These are phyloP conservation scores for Chaetomium globosum DNA, from an alignment of 2,329 filamentous ascomycete species.

Conservation along the genomic window DNA sequence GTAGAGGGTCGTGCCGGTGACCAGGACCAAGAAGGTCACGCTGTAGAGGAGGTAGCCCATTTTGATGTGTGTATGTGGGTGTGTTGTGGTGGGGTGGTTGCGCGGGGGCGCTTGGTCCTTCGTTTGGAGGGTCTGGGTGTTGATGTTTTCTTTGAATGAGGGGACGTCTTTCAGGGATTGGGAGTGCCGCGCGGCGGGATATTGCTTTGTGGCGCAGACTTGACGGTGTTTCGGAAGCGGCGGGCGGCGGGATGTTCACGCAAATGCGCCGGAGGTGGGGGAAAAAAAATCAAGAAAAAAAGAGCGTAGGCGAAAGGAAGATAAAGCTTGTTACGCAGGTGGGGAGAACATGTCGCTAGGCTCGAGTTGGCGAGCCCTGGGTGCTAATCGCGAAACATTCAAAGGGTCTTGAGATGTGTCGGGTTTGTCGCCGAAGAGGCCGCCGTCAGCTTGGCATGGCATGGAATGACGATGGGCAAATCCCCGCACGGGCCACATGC, in stretches of 20 bases:
- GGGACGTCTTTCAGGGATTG: not conserved
- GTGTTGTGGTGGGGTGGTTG: conserved; percentile 3
- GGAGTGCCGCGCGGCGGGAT: not conserved
- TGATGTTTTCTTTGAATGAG: not conserved
- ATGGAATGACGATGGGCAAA: conserved; percentile 22
- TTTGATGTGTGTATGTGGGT: not conserved
- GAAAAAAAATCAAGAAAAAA: not conserved
- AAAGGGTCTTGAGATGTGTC: conserved; percentile 12
- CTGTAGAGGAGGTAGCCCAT: conserved; percentile 81
- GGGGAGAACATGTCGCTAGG: conserved; percentile 16
- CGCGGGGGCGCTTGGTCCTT: not conserved
- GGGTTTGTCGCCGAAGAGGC: conserved; percentile 15
- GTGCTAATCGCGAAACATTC: conserved; percentile 19
- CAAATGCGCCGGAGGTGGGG: conserved; percentile 12
- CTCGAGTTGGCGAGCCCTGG: conserved; percentile 17
- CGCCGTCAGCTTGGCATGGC: conserved; percentile 13
- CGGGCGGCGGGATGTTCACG: conserved; percentile 12
- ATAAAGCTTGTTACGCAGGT: conserved; percentile 9
- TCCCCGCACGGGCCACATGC: conserved; percentile 20
- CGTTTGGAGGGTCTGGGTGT: not conserved
- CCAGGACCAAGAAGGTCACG: conserved; percentile 69
- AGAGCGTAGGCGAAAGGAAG: conserved; percentile 24
- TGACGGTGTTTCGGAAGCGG: conserved; percentile 10
- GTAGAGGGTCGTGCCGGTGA: conserved; percentile 75
- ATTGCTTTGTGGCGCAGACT: conserved; percentile 6